Percentiles rank a stretch among this genome's conserved stretches.
phyloP scores from a whole-genome alignment of 306 rosid genomes.

The Medicago lupulina region DNA sequence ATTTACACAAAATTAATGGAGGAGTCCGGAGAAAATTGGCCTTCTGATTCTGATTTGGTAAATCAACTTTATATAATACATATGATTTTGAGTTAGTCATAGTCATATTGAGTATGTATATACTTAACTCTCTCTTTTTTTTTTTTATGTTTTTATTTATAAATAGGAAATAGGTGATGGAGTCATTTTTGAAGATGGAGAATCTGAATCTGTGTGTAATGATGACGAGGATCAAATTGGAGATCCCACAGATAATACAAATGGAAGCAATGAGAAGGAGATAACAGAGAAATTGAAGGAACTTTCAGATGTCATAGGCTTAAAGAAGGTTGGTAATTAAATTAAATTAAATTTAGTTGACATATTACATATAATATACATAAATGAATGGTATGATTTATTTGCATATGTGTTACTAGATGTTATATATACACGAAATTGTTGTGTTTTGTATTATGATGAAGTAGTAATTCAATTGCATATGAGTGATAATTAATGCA shows the following conservation, averaged over 20 bases:
- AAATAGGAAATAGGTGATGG: slow-evolving; percentile 28
- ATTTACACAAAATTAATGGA: slow-evolving; percentile 29
- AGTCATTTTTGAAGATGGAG: slow-evolving; percentile 27
- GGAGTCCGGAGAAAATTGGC: slow-evolving; percentile 54
- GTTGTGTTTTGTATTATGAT: too few species aligned
- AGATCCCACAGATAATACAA: too few species aligned
- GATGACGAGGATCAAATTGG: background rate
- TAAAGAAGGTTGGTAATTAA: slow-evolving; percentile 34
- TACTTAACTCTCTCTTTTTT: background rate
- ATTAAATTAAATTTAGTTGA: too few species aligned
- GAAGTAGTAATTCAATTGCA: background rate
- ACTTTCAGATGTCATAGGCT: slow-evolving; percentile 46
- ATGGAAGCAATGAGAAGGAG: background rate
- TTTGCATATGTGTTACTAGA: too few species aligned
- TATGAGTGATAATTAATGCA: too few species aligned
- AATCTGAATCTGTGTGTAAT: background rate
- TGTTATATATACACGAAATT: too few species aligned
- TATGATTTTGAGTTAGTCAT: background rate
- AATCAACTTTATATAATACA: background rate
- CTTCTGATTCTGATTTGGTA: slow-evolving; percentile 44
- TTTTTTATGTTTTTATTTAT: background rate
- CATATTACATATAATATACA: too few species aligned
- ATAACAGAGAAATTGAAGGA: slow-evolving; percentile 30
- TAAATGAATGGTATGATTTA: too few species aligned
- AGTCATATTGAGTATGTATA: background rate